Percentiles rank a stretch among this genome's conserved stretches.
Evolutionary conservation across 2,329 filamentous ascomycete genomes (phyloP).

Genomic region (Pseudopyricularia cyperi): DNA sequence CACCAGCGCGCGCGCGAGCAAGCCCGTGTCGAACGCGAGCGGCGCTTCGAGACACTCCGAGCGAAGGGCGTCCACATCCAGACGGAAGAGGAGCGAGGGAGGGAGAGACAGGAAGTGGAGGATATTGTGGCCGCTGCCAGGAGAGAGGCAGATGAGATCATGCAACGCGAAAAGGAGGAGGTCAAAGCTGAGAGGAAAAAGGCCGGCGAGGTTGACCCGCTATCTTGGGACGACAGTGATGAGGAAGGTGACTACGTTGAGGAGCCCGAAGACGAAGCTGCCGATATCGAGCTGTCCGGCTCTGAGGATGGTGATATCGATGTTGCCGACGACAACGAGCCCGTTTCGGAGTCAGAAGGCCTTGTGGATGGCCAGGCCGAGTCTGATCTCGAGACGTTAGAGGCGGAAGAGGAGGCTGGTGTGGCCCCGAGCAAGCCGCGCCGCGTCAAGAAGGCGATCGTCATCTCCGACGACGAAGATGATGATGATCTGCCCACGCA

Average conservation of each 20-base stretch:
- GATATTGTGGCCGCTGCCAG: conserved; percentile 78
- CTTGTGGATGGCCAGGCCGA: conserved; percentile 7
- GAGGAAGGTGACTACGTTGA: conserved; percentile 33
- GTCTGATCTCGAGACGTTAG: conserved; percentile 5
- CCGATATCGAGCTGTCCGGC: conserved; percentile 9
- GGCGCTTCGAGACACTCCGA: conserved; percentile 62
- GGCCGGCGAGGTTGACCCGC: conserved; percentile 29
- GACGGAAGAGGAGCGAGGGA: conserved; percentile 75
- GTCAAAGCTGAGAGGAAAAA: conserved; percentile 49
- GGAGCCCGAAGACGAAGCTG: conserved; percentile 9
- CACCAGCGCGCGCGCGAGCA: conserved; percentile 65
- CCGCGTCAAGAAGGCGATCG: conserved; percentile 31
- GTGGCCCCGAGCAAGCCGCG: conserved; percentile 12
- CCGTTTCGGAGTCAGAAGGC: conserved; percentile 8
- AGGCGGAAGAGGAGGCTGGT: conserved; percentile 7
- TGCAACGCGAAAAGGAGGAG: conserved; percentile 60
- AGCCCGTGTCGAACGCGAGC: conserved; percentile 62
- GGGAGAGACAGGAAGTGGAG: conserved; percentile 71
- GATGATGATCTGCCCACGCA: conserved; percentile 28
- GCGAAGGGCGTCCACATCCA: conserved; percentile 71
- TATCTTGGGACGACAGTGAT: conserved; percentile 44
- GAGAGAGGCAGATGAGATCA: conserved; percentile 66
- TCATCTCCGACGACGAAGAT: conserved; percentile 57
- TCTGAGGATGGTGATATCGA: conserved; percentile 8
- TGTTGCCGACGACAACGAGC: conserved; percentile 2